Percentiles rank a stretch among this genome's conserved stretches.
These are phyloP conservation scores for Fusarium marasasianum DNA, from an alignment of 2,329 filamentous ascomycete genomes.

Conservation along the genomic window DNA sequence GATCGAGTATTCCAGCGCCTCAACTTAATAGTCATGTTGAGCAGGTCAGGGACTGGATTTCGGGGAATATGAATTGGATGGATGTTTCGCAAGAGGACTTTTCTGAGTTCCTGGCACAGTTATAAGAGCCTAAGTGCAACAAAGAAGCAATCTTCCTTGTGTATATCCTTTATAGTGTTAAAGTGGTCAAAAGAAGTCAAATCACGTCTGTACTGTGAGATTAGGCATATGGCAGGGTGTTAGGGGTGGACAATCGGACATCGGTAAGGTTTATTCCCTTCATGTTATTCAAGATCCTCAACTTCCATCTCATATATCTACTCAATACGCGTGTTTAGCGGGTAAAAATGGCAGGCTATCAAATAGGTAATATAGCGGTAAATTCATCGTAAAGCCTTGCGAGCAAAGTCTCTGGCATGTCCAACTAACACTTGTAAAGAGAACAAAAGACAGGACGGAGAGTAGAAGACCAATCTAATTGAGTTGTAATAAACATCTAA, in stretches of 20 bases:
- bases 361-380: too few species aligned
- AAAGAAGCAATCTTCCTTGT: fast-evolving
- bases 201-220: not conserved
- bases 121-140: fast-evolving
- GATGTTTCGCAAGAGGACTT: not conserved
- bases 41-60: not conserved
- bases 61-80: not conserved
- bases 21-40: not conserved
- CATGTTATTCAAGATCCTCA: too few species aligned
- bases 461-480: fast-evolving
- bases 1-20: not conserved
- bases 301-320: too few species aligned
- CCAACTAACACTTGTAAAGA: not conserved
- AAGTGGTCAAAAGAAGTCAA: too few species aligned
- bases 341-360: fast-evolving
- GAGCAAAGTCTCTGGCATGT: not conserved
- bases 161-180: too few species aligned
- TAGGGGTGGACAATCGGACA: not conserved
- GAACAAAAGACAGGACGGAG: not conserved
- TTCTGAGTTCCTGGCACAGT: not conserved
- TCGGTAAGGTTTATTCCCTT: too few species aligned
- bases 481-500: not conserved
- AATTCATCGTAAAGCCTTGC: fast-evolving
- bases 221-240: not conserved
- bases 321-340: too few species aligned